Percentiles rank a stretch among this genome's conserved stretches.
Conservation (phyloP, 2,329 filamentous ascomycete genomes). For the Colletotrichum salicis region DNA sequence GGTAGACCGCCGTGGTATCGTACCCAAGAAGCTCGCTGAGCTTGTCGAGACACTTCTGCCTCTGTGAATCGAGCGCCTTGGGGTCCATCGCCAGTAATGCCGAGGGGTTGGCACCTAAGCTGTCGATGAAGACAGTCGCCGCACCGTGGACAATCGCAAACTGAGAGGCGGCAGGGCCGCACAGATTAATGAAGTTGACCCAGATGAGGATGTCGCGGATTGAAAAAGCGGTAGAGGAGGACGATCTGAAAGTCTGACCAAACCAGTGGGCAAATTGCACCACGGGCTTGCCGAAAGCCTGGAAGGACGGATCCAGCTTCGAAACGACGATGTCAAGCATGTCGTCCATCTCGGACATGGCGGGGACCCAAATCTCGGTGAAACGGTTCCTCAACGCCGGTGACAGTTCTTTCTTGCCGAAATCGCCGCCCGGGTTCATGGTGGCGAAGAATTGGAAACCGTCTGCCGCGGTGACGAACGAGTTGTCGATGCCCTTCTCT, state of each 20-base stretch:
- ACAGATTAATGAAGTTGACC: conserved; percentile 90
- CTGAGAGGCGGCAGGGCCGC: conserved; percentile 56
- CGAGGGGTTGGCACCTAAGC: conserved; percentile 92
- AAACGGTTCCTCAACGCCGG: conserved; percentile 95
- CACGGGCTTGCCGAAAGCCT: conserved; percentile 73
- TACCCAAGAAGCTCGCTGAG: conserved; percentile 72
- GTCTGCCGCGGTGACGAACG: conserved; percentile 77
- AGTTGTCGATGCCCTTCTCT: conserved; percentile 89
- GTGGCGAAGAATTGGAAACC: conserved; percentile 97
- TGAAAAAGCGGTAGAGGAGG: conserved; percentile 81
- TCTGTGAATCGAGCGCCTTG: conserved; percentile 76
- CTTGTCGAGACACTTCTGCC: conserved; percentile 77
- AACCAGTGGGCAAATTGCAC: conserved; percentile 95
- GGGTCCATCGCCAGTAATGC: conserved; percentile 81
- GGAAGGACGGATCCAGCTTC: conserved; percentile 71
- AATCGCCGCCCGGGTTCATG: conserved; percentile 99
- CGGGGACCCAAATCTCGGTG: conserved; percentile 98
- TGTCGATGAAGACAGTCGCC: conserved; percentile 95
- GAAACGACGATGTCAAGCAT: conserved; percentile 85
- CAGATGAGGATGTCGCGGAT: conserved; percentile 93
- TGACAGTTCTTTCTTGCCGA: conserved; percentile 96
- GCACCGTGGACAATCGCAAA: conserved; percentile 80
- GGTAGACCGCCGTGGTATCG: conserved; percentile 75
- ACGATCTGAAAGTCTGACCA: conserved; percentile 80
- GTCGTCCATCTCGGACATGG: conserved; percentile 85